Base-by-base conservation (phyloP, 805 yeast genomes). In the Kurtzmaniella fragi region DNA sequence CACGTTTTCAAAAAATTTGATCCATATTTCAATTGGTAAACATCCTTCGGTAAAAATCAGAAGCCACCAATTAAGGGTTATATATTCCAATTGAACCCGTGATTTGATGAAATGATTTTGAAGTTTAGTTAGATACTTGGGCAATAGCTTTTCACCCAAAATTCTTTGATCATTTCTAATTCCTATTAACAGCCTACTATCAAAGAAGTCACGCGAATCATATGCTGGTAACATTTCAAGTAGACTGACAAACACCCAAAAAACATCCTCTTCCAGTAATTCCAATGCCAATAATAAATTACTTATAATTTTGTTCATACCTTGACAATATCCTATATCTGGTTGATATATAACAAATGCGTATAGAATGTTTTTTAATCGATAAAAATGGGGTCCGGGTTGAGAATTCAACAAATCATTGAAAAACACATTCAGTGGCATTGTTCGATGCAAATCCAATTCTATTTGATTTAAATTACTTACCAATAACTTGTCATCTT, bases 291-390 rank as follows among this genome's bases (percentile, higher is more conserved):
- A 49, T 10, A 77, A 50, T 8, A 77, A 43, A 34, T 71, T 73
- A 0, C 78, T 83, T 9, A 70, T 73, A n/a, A 77, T 71, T 46
- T 76, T 69, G 49, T 77, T 77, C 83, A 77, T 70, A 1, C 83
- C 83, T 47, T 77, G 83, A 38, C 77, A 71, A 50, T 77, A 77
- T 0, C 83, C 82, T 32, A 76, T 59, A 0, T 60, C 60, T 0
- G 75, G 71, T 42, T 67, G 66, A 42, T 73, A 64, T 5, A 67
- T 60, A 14, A 70, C 67, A 45, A 71, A 76, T 0, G 81, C 80
- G 29, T 69, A 64, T 35, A 77, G 54, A 5, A 78, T 67, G 12
- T 73, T 57, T 31, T 72, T 59, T 25, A 77, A 50, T 39, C 69
- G 72, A 29, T 53, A 57, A 29, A 70, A 67, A n/a, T 78, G 79